Conservation (phyloP, 2,329 filamentous ascomycete genomes). For the Calonectria ilicicola region DNA sequence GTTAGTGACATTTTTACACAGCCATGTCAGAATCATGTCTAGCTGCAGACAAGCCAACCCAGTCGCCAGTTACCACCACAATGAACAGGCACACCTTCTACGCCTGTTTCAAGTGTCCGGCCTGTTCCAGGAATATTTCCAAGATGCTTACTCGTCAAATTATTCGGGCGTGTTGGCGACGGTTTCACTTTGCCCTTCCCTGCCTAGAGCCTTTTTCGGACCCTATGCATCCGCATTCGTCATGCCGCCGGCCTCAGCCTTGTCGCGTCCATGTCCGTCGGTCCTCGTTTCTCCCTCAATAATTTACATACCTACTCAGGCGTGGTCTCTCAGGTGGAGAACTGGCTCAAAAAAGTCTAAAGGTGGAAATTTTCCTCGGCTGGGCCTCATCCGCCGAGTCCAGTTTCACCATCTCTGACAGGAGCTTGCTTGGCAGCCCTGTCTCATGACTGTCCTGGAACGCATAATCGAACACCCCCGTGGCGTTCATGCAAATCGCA, state of each 20-base stretch:
- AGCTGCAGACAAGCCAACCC: neutral
- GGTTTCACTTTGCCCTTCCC: neutral
- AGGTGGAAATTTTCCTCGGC: neutral
- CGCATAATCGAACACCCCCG: slow-evolving; percentile 4
- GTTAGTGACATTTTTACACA: neutral
- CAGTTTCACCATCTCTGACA: slow-evolving; percentile 26
- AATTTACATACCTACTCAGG: neutral
- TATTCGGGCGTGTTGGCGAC: neutral
- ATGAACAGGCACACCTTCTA: neutral
- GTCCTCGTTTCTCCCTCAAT: neutral
- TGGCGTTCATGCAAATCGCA: slow-evolving; percentile 9
- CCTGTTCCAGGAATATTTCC: slow-evolving; percentile 10
- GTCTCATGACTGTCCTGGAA: slow-evolving; percentile 2
- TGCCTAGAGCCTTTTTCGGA: neutral
- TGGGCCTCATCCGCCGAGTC: neutral
- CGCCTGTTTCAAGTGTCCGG: slow-evolving; percentile 10
- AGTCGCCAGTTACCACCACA: neutral
- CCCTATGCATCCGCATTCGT: neutral
- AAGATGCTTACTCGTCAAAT: neutral
- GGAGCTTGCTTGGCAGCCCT: slow-evolving; percentile 13
- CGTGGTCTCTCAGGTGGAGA: neutral
- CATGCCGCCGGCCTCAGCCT: neutral
- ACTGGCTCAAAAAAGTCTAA: neutral
- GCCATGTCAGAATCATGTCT: neutral
- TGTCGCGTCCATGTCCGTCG: neutral